phyloP scores from a whole-genome alignment of 2,329 filamentous ascomycete species.

The Ophiostoma sp. region DNA sequence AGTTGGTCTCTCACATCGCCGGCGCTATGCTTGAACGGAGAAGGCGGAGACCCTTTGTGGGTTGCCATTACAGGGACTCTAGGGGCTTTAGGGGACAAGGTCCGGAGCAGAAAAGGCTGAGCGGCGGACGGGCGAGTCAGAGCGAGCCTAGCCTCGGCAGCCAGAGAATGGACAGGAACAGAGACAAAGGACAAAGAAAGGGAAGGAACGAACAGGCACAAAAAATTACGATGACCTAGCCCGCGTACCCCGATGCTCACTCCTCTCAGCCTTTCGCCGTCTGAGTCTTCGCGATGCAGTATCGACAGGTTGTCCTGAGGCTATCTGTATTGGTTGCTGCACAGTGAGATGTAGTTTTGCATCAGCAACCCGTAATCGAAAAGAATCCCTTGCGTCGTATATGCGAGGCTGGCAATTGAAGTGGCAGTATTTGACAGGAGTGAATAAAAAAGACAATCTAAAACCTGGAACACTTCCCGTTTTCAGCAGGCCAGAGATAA shows the following conservation, averaged over 20 bases:
- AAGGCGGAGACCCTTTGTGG: background rate
- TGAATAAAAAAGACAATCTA: background rate
- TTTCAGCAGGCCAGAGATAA: slow-evolving; percentile 14
- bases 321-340: background rate
- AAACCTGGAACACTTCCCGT: slow-evolving; percentile 4
- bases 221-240: background rate
- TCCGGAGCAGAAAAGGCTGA: background rate
- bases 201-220: background rate
- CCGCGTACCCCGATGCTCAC: slow-evolving; percentile 7
- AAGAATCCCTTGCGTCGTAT: background rate
- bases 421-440: background rate
- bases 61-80: background rate
- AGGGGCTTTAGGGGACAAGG: background rate
- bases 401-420: background rate
- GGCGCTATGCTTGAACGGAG: background rate
- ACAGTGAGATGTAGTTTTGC: background rate
- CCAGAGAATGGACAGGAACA: slow-evolving; percentile 2
- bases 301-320: background rate
- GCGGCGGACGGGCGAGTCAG: background rate
- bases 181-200: background rate
- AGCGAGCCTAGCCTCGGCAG: slow-evolving; percentile 2
- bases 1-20: background rate
- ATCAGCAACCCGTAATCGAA: background rate
- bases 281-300: background rate
- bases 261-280: background rate